Base-by-base conservation (phyloP, 805 yeast species). In the Candida palmyrensis region DNA sequence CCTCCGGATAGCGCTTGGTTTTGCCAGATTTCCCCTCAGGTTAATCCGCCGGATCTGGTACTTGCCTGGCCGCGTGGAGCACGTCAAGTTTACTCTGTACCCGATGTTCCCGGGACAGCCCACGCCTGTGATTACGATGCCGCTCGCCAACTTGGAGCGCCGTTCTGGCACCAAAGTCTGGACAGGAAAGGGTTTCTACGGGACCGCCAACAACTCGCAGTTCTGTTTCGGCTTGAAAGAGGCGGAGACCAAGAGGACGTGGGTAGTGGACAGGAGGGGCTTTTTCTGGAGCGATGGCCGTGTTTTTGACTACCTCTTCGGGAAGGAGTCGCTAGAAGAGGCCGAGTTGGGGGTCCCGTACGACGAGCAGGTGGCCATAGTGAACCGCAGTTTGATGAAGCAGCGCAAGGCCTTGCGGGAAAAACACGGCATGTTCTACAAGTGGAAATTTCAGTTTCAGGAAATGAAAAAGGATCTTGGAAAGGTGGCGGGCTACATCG, bases 261-360 rank as follows among this genome's bases (percentile, higher is more conserved):
- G 89, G 86, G 60, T 82, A 12, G 82, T 84, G 13, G 95, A 86
- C 51, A 68, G 95, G 43, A 79, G 77, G 46, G 95, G 95, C 9
- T 86, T 87, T 67, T 86, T 83, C 61, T 86, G 95, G 95, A 89
- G 92, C 21, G 95, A 86, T 55, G 95, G 95, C 11, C 68, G 95
- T 38, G 82, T 86, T 2, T 82, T 80, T 57, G 95, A 86, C 53
- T 72, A 76, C 33, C 47, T 86, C n/a, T 82, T 86, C 45, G 92
- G 94, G 15, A 80, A 82, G 49, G 92, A 84, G 50, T 58, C 83
- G 1, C 52, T 84, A n/a, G 81, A 78, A 12, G 80, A 74, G 38
- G 89, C 92, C 3, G 90, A 84, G 53, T 74, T 71, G 30, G 87
- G 85, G 8, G 56, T 78, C 37, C 72, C 77, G 11, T 68, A 78